Base-by-base conservation (phyloP, 106 monocot species). In the Phalaenopsis aphrodite region DNA sequence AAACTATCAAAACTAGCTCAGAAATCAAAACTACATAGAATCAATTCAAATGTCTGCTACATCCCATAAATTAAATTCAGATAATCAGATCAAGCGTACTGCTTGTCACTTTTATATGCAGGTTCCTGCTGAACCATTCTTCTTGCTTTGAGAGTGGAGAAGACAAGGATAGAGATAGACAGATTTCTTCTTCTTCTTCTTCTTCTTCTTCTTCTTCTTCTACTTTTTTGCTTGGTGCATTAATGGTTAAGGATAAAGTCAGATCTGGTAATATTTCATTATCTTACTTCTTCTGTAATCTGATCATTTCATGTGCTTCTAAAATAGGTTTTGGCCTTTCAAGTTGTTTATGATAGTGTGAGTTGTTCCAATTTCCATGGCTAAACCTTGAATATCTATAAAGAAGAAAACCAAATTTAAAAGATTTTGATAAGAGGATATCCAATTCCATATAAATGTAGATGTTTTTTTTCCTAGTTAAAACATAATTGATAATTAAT, bases 71-170 rank as follows among this genome's bases (percentile, higher is more conserved):
- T 72, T 58, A 39, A 23, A 69, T 36, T 88, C 88, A 86, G 79
- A 88, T 86, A 64, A 86, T 86, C 47, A 88, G 86, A 86, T 86
- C 76, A 58, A 83, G 81, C 84, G 84, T 81, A 88, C 83, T 30
- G 30, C 30, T 88, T 81, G 86, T 68, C 84, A 64, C 58, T 68
- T 78, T 81, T 78, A 64, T 67, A 78, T 86, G 46, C 16, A 41
- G 79, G 58, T 77, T 43, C 72, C 12, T 52, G 2, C 41, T 47
- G 38, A 42, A 47, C 45, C 69, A 46, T 57, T 12, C 52, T 14
- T 75, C 69, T 61, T 37, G 61, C 58, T n/a, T 55, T 46, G 86
- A 76, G 41, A 72, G 65, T 37, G 85, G 47, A 77, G 84, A n/a
- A 37, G 85, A 89, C 72, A 85, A 85, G 16, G 87, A 83, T 19